Base-by-base conservation (phyloP, 257 asterid genomes). In the Ehretia macrophylla region DNA sequence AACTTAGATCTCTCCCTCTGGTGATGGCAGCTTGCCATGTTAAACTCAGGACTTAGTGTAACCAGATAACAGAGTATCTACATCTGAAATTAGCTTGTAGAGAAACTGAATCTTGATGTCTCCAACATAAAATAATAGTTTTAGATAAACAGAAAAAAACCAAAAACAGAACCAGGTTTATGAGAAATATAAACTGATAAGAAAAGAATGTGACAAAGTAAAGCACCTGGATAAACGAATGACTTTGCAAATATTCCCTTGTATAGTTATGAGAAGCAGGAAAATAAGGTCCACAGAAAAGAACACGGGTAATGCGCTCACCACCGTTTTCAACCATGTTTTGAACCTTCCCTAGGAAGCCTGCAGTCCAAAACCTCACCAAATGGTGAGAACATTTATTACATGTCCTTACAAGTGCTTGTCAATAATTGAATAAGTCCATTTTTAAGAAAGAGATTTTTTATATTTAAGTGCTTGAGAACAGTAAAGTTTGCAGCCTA, bases 231-330 rank as follows among this genome's bases (percentile, higher is more conserved):
- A 86, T 61, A 73, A 59, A 84, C 66, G 86, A 74, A 73, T 81
- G 61, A 64, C 62, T 60, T 79, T 79, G 85, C 81, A 86, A 51
- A 79, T 86, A 86, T 75, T 86, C 88, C 62, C 61, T 81, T 40
- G 97, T 90, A 66, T 86, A 90, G 49, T 72, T 74, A 62, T 84
- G 95, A 68, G 96, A 84, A 72, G 86, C 92, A 47, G 93, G 85
- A 61, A 83, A 90, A 52, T 84, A 67, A 9, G 81, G 81, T 60
- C 97, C 97, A 51, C 97, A 90, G 60, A 90, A 90, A 44, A 90
- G 94, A 77, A 90, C 76, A 21, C 86, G 85, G 4, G 95, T 90
- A 35, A 68, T 14, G 17, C 51, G 59, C 20, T 63, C 63, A 52
- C 68, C 39, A 51, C 63, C 67, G 22, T 53, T 60, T 37, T 40